Evolutionary conservation across 371 early-diverging fungal genomes (phyloP).

Genomic region (Lichtheimia ramosa): DNA sequence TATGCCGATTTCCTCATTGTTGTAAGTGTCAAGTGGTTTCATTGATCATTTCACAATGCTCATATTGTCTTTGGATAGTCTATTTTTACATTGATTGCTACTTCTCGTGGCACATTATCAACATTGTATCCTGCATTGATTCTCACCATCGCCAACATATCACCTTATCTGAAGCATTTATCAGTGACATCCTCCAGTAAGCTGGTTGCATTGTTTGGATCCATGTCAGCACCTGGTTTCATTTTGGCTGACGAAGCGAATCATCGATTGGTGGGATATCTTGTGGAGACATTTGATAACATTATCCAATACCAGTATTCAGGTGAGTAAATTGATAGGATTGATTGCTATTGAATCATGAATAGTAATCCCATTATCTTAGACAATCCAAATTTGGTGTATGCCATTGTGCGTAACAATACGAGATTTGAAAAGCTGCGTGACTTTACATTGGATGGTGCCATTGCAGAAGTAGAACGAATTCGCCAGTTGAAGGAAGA

Average conservation of each 20-base stretch:
- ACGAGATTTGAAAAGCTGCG: constrained; percentile 63
- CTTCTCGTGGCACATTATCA: constrained; percentile 66
- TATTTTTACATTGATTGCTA: constrained; percentile 72
- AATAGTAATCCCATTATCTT: background rate
- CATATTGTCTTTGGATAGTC: constrained; percentile 40
- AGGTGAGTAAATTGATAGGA: constrained; percentile 30
- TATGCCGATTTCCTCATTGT: constrained; percentile 85
- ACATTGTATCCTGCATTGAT: constrained; percentile 78
- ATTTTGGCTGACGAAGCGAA: constrained; percentile 78
- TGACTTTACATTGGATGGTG: constrained; percentile 63
- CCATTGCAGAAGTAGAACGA: constrained; percentile 57
- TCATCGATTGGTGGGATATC: constrained; percentile 67
- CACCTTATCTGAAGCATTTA: constrained; percentile 76
- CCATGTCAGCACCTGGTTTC: constrained; percentile 79
- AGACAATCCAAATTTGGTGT: constrained; percentile 77
- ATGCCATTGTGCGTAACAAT: constrained; percentile 74
- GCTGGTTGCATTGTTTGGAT: constrained; percentile 70
- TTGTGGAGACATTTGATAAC: constrained; percentile 78
- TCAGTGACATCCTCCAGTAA: constrained; percentile 73
- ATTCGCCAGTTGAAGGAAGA: constrained; percentile 46
- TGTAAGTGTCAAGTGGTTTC: constrained; percentile 30
- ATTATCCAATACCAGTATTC: constrained; percentile 79
- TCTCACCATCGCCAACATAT: constrained; percentile 76
- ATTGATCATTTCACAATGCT: too few species aligned
- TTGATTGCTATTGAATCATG: background rate